Base-by-base conservation (phyloP, 768 basidiomycete species). In the Suillus brevipes region DNA sequence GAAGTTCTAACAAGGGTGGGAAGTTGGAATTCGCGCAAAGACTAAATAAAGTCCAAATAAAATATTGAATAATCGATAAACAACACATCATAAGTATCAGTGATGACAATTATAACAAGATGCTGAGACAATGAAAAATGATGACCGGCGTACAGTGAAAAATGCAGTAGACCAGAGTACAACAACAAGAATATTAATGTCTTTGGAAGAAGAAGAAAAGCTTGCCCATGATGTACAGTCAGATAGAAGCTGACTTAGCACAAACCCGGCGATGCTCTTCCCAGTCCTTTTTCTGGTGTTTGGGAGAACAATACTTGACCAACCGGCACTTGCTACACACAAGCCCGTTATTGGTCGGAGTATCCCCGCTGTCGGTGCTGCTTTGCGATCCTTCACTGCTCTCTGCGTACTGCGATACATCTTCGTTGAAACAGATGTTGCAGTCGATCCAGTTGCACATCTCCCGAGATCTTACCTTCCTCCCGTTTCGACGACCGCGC, bases 401-500 rank as follows among this genome's bases (percentile, higher is more conserved):
- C 52, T 77, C 78, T 3, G 72, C 71, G 45, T 73, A 71, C 53
- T 69, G 69, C 47, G 59, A 73, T 16, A 34, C 60, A 38, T 83
- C 82, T 57, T 85, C 85, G 61, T 79, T 77, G 70, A 91, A 91
- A 65, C 80, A 81, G 40, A 86, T 80, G 66, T 85, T 80, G 71
- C 90, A 92, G 69, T 90, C 89, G 62, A 91, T 88, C 90, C 90
- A 92, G 70, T 92, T 92, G 76, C 90, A 92, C 89, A 92, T 90
- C 73, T 89, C 85, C 66, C 79, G 81, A 38, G 80, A 71, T 68
- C 82, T 84, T 13, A 88, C 75, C 60, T 81, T 81, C 69, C 79
- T 85, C 58, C 82, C 82, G 59, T 68, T 80, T 68, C 78, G 81
- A 62, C 81, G 80, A 58, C 85, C 84, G n/a, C 84, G 81, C 68